Evolutionary conservation across 2,329 filamentous ascomycete species (phyloP), one percentile per base, ranked within the genome.

Genomic region (Curvularia sp.): DNA sequence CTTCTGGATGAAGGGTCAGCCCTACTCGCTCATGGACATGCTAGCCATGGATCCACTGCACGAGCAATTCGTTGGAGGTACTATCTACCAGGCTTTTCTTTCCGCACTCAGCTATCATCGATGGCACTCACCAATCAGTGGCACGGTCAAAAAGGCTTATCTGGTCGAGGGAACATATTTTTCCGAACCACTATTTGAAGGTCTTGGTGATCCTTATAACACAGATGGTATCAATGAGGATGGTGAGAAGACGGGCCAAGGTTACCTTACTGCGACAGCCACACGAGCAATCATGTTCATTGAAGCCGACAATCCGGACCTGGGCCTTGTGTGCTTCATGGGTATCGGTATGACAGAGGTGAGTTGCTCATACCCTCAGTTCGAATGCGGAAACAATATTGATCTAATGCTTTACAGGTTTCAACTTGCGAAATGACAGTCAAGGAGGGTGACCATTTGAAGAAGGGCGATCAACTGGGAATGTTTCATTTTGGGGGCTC

Each of bases 401-500:
- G 18, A 38, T 18, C 35, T 18, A n/a, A 5, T 18, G 9, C 5
- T 38, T 18, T 12, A 18, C n/a, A 38, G 35, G 35, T 38, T 38
- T 88, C 85, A 57, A 88, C 88, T 0, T 92, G 89, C 68, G 88
- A 92, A 51, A 87, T 91, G 49, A 89, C 86, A 0, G 88, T 91
- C 10, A 82, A 82, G 65, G 84, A 88, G 69, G 89, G 88, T 0
- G 83, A 92, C 71, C 81, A 83, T 52, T 70, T 93, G 15, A 80
- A 80, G 52, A 92, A 92, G 80, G 90, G 90, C 1, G 85, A 92
- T 4, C 79, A 92, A 78, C 80, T 88, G 39, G 90, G 90, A 42
- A 92, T 91, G 89, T 93, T 93, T 76, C 90, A 93, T 70, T 92
- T 89, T 71, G 90, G 90, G n/a, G 90, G 90, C 0, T 88, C 85